Evolutionary conservation across 805 yeast genomes (phyloP).

Genomic region (Metschnikowia aberdeeniae): DNA sequence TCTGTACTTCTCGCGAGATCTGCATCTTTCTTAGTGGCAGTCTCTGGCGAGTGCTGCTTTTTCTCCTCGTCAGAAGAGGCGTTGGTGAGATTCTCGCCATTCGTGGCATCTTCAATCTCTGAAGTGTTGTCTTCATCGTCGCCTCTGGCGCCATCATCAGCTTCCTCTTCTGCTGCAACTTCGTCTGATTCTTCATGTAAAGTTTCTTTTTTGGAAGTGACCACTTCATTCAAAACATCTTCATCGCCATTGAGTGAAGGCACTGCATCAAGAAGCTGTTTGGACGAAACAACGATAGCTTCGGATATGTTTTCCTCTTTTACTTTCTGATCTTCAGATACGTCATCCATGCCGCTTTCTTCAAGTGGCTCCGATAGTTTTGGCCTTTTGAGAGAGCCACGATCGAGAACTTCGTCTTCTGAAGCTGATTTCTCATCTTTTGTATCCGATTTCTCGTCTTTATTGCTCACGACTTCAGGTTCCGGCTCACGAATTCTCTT

Average conservation of each 20-base stretch:
- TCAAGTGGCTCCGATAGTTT: conserved; percentile 1
- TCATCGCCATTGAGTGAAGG: neutral
- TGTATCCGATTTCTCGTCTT: neutral
- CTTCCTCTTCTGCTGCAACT: conserved; percentile 15
- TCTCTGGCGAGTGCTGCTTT: conserved; percentile 10
- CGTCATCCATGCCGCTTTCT: neutral
- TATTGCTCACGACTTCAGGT: conserved; percentile 1
- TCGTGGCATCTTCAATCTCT: conserved; percentile 2
- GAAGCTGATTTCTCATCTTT: neutral
- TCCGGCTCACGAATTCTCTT: conserved; percentile 5
- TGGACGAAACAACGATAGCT: neutral
- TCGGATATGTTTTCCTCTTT: neutral
- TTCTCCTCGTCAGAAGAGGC: neutral
- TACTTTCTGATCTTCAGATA: neutral
- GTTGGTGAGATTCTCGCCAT: neutral
- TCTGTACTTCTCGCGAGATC: conserved; percentile 13
- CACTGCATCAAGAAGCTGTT: conserved; percentile 1
- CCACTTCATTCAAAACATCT: neutral
- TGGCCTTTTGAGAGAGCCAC: neutral
- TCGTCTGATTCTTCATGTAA: conserved; percentile 22
- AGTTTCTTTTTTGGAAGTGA: conserved; percentile 5
- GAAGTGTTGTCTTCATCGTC: conserved; percentile 5
- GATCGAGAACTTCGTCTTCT: neutral
- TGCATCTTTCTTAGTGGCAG: conserved; percentile 16
- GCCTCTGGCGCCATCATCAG: conserved; percentile 8